Base-by-base conservation (phyloP, 164 flowering plant species). In the Stephania yunnanensis region DNA sequence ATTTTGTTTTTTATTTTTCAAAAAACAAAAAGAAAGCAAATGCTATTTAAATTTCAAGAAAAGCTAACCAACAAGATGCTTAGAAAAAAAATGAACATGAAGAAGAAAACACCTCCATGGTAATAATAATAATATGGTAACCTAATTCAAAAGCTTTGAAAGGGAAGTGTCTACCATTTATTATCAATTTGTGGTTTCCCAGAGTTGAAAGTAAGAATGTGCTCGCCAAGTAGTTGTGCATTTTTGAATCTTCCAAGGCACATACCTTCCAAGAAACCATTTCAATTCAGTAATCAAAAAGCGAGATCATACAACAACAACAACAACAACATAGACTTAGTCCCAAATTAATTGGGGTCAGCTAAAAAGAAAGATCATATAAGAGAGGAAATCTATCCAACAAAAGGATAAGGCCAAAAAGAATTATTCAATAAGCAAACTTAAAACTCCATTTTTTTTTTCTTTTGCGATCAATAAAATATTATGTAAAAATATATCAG, bases 241-340 rank as follows among this genome's bases (percentile, higher is more conserved):
- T 85, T 87, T 84, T 87, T 86, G 69, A 81, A 87, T 81, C 94
- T 88, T 82, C 90, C 82, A 71, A 85, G 82, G 86, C 92, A 93
- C 89, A 93, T 84, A 36, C 92, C 99, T 92, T 85, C 77, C 73
- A 78, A 77, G 48, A 79, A 73, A 75, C 30, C 58, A 72, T 11
- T 42, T 67, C 67, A 66, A 58, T 78, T 31, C 7, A 4, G 70
- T 30, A 1, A 76, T 30, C 31, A 44, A 46, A n/a, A 45, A 36
- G 13, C 1, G 5, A 36, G 13, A 7, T 68, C 45, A 12, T 68
- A 13, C 6, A 10, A 36, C 25, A 25, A 25, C 25, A 25, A 13
- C 6, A 10, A 36, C 25, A 25, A 25, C 25, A 25, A 25, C 25
- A 25, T 25, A 25, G 25, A 25, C 25, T 25, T 0, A 25, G 25